Conservation (phyloP, 768 basidiomycete genomes). For the Coprinopsis cinerea region DNA sequence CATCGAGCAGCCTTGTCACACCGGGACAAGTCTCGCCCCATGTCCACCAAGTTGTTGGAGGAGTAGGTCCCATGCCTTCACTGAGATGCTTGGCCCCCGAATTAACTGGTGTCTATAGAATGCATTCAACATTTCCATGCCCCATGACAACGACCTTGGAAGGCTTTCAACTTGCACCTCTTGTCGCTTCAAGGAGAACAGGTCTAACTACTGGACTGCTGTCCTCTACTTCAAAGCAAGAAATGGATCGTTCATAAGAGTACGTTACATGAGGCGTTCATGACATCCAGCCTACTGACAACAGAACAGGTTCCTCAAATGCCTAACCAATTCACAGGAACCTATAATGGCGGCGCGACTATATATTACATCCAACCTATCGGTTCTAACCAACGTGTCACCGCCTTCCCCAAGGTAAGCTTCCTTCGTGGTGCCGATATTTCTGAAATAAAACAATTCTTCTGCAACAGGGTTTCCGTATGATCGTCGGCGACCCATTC, state of each 20-base stretch:
- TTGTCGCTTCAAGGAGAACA: conserved; percentile 8
- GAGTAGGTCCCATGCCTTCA: background rate
- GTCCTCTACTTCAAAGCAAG: conserved; percentile 3
- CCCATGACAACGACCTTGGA: conserved; percentile 1
- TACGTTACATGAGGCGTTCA: background rate
- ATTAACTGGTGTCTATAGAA: background rate
- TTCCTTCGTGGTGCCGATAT: background rate
- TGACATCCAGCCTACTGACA: too few species aligned
- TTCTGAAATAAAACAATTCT: background rate
- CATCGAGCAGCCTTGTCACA: conserved; percentile 3
- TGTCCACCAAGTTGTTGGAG: conserved; percentile 7
- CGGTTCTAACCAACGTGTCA: conserved; percentile 5
- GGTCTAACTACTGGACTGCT: conserved; percentile 10
- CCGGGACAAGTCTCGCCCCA: conserved; percentile 11
- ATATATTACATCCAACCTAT: conserved; percentile 9
- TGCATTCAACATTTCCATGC: conserved; percentile 8
- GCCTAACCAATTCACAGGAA: conserved; percentile 7
- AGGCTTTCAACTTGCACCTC: conserved; percentile 1
- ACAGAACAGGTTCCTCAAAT: conserved; percentile 8
- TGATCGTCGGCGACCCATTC: conserved; percentile 9
- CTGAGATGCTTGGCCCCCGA: background rate
- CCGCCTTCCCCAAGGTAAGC: conserved; percentile 7
- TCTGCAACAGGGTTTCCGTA: conserved; percentile 5
- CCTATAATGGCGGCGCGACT: conserved; percentile 7
- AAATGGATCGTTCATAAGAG: conserved; percentile 1